phyloP scores from a whole-genome alignment of 495 filamentous ascomycete genomes.

The Copromyces sp. region DNA sequence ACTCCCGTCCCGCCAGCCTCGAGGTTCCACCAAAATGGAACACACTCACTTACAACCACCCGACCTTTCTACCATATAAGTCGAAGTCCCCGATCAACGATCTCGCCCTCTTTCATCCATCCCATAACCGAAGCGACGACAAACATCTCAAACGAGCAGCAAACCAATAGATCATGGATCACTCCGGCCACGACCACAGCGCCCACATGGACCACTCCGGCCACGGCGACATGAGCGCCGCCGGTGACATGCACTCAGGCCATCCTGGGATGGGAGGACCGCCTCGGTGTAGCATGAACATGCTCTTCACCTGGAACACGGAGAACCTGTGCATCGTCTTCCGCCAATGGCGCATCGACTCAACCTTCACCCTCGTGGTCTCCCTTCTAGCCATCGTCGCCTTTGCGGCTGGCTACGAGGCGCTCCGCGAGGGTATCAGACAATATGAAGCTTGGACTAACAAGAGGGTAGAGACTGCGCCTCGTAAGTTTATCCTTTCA shows the following conservation, averaged over 20 bases:
- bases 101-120: background rate
- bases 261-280: constrained; percentile 15
- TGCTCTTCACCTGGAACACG: constrained; percentile 96
- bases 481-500: constrained; percentile 41
- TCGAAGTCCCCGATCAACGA: background rate
- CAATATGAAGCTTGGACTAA: constrained; percentile 60
- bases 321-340: constrained; percentile 92
- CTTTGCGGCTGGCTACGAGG: constrained; percentile 84
- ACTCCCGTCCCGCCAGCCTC: background rate
- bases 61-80: background rate
- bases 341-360: constrained; percentile 74
- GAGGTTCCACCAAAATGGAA: background rate
- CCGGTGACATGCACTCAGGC: constrained; percentile 35
- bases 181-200: constrained; percentile 32
- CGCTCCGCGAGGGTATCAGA: constrained; percentile 62
- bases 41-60: background rate
- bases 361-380: constrained; percentile 58
- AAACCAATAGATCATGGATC: constrained; percentile 28
- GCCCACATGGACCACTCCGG: constrained; percentile 31
- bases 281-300: constrained; percentile 74
- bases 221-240: constrained; percentile 33
- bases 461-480: constrained; percentile 38
- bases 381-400: constrained; percentile 74
- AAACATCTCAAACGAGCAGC: background rate
- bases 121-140: background rate